Base-by-base conservation (phyloP, 176 grass and related monocot species). In the Musa itinerans region DNA sequence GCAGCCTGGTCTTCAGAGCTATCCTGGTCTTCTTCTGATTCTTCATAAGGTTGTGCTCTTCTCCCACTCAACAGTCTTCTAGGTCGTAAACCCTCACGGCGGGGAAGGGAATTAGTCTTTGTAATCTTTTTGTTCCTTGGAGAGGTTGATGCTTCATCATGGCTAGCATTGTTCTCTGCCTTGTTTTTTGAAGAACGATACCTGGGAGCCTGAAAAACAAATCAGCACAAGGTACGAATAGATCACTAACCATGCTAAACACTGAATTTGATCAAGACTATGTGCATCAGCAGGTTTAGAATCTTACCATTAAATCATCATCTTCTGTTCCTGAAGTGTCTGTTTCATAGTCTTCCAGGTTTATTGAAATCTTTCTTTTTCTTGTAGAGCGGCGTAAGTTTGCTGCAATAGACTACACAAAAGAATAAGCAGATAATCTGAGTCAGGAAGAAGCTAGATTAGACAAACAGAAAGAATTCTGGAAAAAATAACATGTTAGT, bases 271-370 rank as follows among this genome's bases (percentile, higher is more conserved):
- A 63, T 57, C 50, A 65, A 34, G 61, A 68, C 54, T 75, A 22
- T 3, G 68, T 13, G 68, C 65, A 79, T 72, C n/a, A 1, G 21
- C 50, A 29, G 29, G 23, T 71, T 65, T 65, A 81, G 68, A 69
- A 80, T 83, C 76, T 87, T 67, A 97, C 93, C 93, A 97, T 97
- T 85, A 97, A 85, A 78, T 96, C 93, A 84, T 91, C 88, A 98
- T 98, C 94, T 86, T 89, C 90, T 29, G 87, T 91, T 76, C 88
- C 88, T 26, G 94, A 98, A 78, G 88, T 93, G 84, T 97, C 87
- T 57, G 88, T 87, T 52, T 84, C 87, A 76, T 93, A 98, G 26
- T 86, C 94, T 76, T 93, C 94, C 43, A 98, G 76, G 85, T 90
- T 93, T 85, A 87, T 87, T 29, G 94, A 85, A 53, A 93, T 85